phyloP scores from a whole-genome alignment of 306 rosid genomes.

The Urtica urens region DNA sequence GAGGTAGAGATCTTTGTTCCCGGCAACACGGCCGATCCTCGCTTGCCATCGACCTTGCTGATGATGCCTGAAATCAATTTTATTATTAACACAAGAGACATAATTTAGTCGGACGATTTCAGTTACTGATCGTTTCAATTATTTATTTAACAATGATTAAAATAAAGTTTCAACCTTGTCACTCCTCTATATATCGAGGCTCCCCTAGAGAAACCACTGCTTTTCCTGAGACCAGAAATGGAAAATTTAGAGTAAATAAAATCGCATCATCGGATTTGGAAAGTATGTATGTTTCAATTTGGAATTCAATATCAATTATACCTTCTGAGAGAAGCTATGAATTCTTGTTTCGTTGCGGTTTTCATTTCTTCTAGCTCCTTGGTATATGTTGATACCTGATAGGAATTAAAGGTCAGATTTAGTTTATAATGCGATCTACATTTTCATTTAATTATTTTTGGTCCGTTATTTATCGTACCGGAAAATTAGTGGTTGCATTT shows the following conservation, averaged over 20 bases:
- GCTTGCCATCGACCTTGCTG: conserved; percentile 99
- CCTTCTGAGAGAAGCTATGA: conserved; percentile 92
- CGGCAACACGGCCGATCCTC: conserved; percentile 97
- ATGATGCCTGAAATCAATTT: conserved; percentile 80
- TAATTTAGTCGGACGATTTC: not conserved
- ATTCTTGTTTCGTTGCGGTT: conserved; percentile 81
- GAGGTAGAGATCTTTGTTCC: conserved; percentile 85
- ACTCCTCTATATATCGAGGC: conserved; percentile 94
- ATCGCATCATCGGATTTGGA: not conserved
- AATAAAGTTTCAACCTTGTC: conserved; percentile 44
- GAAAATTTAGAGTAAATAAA: not conserved
- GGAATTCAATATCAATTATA: conserved; percentile 1
- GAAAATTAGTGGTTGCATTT: conserved; percentile 86
- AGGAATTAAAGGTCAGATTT: too few species aligned
- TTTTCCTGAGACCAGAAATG: conserved; percentile 45
- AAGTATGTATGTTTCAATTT: not conserved
- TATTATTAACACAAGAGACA: not conserved
- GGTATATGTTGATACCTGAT: conserved; percentile 55
- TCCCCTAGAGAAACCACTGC: conserved; percentile 96
- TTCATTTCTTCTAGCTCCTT: conserved; percentile 91
- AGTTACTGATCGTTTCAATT: not conserved
- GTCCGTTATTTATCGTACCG: conserved; percentile 52
- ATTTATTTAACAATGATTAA: too few species aligned
- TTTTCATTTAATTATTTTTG: not conserved
- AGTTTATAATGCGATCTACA: not conserved